Percentiles rank a stretch among this genome's conserved stretches.
phyloP scores from a whole-genome alignment of 2,329 filamentous ascomycete species.

The Colletotrichum abscissum region DNA sequence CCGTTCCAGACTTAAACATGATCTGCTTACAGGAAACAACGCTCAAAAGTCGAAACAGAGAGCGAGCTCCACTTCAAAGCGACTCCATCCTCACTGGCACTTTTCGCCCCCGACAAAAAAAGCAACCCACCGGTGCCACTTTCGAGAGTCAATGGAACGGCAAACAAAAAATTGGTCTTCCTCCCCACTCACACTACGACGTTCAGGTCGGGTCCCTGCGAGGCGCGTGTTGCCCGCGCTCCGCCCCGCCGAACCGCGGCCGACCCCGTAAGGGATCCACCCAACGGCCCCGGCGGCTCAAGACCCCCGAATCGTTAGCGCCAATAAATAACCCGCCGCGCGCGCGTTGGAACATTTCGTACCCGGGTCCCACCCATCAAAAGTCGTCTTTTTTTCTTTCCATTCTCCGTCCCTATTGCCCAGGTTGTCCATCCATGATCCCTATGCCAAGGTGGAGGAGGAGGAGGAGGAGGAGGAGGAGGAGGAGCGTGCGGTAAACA shows the following conservation, averaged over 20 bases:
- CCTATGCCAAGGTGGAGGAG: neutral
- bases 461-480: neutral
- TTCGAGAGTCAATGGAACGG: no score
- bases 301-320: slow-evolving; percentile 25
- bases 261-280: neutral
- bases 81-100: neutral
- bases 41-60: neutral
- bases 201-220: no score
- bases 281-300: neutral
- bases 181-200: no score
- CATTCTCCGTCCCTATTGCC: no score
- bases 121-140: no score
- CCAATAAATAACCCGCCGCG: neutral
- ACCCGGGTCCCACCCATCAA: neutral
- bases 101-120: neutral
- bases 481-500: slow-evolving; percentile 1
- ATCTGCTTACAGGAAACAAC: neutral
- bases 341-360: neutral
- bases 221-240: no score
- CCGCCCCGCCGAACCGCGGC: neutral
- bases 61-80: neutral
- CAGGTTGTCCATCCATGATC: neutral
- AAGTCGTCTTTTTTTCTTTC: neutral
- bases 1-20: neutral
- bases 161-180: no score